Percentiles rank a stretch among this genome's conserved stretches.
These are phyloP conservation scores for Coemansia sp. DNA, from an alignment of 192 early-diverging fungal genomes.

Conservation along the genomic window DNA sequence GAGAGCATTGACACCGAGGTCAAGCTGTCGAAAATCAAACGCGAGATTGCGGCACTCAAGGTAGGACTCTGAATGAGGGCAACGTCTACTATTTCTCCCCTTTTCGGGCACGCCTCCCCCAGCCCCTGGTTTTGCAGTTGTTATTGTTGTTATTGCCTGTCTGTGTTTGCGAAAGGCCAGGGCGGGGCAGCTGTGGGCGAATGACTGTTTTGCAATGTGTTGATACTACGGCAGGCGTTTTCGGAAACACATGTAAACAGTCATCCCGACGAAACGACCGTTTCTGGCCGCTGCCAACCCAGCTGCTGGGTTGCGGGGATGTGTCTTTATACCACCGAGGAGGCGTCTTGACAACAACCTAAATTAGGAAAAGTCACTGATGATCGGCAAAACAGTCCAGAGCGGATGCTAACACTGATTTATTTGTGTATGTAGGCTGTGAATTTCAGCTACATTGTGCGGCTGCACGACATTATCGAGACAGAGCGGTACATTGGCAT, in stretches of 20 bases:
- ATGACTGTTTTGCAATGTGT: not conserved
- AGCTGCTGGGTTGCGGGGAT: conserved; percentile 1
- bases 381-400: conserved; percentile 5
- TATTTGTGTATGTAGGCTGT: conserved; percentile 63
- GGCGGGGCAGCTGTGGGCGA: not conserved
- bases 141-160: conserved; percentile 13
- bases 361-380: conserved; percentile 10
- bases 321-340: not conserved
- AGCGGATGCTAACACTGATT: not conserved
- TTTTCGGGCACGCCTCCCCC: conserved; percentile 2
- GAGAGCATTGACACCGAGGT: conserved; percentile 81
- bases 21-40: conserved; percentile 85
- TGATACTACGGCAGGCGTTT: not conserved
- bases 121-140: conserved; percentile 5
- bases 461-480: conserved; percentile 93
- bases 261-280: not conserved
- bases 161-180: not conserved
- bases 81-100: conserved; percentile 9
- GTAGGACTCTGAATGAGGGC: conserved; percentile 51
- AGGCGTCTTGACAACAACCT: not conserved
- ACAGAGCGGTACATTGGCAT: conserved; percentile 96
- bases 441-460: conserved; percentile 88
- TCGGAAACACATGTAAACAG: conserved; percentile 7
- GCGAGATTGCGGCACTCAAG: conserved; percentile 92
- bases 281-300: not conserved